Evolutionary conservation across 148 eudicot species (phyloP).

Genomic region (Chenopodium album): DNA sequence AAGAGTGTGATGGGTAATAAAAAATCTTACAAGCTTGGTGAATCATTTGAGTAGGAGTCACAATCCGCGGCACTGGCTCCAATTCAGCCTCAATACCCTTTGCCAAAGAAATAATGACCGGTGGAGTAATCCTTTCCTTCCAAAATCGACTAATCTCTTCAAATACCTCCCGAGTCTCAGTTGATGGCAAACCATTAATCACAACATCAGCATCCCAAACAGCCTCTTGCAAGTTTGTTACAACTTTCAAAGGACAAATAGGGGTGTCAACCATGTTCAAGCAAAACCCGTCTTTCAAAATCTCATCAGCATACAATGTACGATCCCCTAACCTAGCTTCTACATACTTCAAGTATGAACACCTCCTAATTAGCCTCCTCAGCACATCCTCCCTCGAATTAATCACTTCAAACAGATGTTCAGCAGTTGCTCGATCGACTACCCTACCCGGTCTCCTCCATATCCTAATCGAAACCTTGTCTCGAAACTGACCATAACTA

Average conservation of each 20-base stretch:
- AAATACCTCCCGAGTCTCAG: slow-evolving; percentile 72
- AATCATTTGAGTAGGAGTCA: slow-evolving; percentile 89
- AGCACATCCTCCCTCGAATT: slow-evolving; percentile 81
- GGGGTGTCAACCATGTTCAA: slow-evolving; percentile 96
- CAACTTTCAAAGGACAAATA: slow-evolving; percentile 81
- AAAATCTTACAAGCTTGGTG: slow-evolving; percentile 62
- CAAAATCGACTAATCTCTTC: slow-evolving; percentile 80
- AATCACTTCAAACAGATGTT: slow-evolving; percentile 79
- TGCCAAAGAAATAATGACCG: slow-evolving; percentile 71
- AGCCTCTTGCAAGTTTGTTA: slow-evolving; percentile 87
- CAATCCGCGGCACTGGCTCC: slow-evolving; percentile 68
- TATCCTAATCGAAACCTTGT: slow-evolving; percentile 67
- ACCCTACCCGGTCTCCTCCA: slow-evolving; percentile 77
- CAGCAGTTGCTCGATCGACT: slow-evolving; percentile 63
- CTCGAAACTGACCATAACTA: slow-evolving; percentile 58
- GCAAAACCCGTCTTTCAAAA: slow-evolving; percentile 86
- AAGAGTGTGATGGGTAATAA: neutral
- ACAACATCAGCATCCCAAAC: slow-evolving; percentile 95
- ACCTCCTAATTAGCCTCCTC: slow-evolving; percentile 70
- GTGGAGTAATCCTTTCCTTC: slow-evolving; percentile 67
- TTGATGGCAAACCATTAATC: slow-evolving; percentile 83
- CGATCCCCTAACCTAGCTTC: slow-evolving; percentile 88
- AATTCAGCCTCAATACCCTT: slow-evolving; percentile 89
- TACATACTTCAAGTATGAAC: slow-evolving; percentile 86
- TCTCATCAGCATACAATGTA: slow-evolving; percentile 71